Evolutionary conservation across 2,329 filamentous ascomycete species (phyloP).

Genomic region (Colletotrichum sp.): DNA sequence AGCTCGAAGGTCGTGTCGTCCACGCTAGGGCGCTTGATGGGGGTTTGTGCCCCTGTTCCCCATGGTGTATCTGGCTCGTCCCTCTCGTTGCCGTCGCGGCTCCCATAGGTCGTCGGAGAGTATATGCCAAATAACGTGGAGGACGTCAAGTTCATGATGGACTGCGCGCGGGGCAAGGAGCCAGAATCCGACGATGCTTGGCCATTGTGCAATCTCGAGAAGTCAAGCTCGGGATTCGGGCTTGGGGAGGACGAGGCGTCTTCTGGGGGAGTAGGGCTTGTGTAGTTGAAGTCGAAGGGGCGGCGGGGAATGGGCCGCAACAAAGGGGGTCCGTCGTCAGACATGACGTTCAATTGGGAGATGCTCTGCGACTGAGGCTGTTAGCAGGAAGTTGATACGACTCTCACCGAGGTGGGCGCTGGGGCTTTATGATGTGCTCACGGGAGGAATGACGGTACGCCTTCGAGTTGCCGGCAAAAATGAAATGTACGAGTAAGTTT

Average conservation of each 20-base stretch:
- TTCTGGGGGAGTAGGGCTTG: slow-evolving; percentile 49
- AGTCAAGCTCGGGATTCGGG: slow-evolving; percentile 51
- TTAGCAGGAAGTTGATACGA: background rate
- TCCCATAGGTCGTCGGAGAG: slow-evolving; percentile 65
- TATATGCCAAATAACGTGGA: slow-evolving; percentile 95
- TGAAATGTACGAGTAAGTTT: background rate
- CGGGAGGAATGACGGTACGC: background rate
- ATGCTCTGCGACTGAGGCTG: background rate
- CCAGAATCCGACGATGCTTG: slow-evolving; percentile 34
- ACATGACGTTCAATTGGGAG: slow-evolving; percentile 30
- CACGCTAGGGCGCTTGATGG: slow-evolving; percentile 49
- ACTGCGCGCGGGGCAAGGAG: slow-evolving; percentile 72
- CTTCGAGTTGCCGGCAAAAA: background rate
- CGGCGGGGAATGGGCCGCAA: slow-evolving; percentile 75
- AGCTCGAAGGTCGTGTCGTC: slow-evolving; percentile 51
- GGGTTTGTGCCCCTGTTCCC: slow-evolving; percentile 79
- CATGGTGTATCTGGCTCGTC: slow-evolving; percentile 74
- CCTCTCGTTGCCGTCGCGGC: slow-evolving; percentile 40
- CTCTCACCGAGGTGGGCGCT: background rate
- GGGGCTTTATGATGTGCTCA: background rate
- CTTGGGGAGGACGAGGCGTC: slow-evolving; percentile 37
- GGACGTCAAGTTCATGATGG: slow-evolving; percentile 84
- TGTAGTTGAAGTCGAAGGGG: slow-evolving; percentile 67
- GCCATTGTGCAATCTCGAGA: slow-evolving; percentile 14
- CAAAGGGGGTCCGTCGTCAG: slow-evolving; percentile 57